These are phyloP conservation scores for Pseudogymnoascus sp. DNA, from an alignment of 2,329 filamentous ascomycete genomes.

Conservation along the genomic window DNA sequence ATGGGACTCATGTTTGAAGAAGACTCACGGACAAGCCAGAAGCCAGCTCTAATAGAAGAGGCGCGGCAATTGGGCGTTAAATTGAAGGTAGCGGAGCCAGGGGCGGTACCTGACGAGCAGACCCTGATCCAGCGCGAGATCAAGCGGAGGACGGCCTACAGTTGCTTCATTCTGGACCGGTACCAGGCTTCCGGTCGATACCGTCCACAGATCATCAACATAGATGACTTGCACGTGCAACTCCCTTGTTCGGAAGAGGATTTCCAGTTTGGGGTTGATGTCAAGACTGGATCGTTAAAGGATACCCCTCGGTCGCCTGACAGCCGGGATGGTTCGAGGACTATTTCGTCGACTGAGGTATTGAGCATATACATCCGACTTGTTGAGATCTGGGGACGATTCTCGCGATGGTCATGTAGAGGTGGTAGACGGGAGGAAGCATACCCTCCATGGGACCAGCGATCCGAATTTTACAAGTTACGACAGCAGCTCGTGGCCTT, in stretches of 20 bases:
- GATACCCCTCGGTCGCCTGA: slow-evolving; percentile 1
- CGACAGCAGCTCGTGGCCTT: slow-evolving; percentile 43
- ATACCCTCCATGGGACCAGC: slow-evolving; percentile 50
- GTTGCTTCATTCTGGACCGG: slow-evolving; percentile 63
- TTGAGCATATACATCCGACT: slow-evolving; percentile 46
- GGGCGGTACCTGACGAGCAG: slow-evolving; percentile 20
- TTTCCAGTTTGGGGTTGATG: slow-evolving; percentile 53
- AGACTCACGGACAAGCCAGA: slow-evolving; percentile 27
- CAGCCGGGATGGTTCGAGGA: slow-evolving; percentile 18
- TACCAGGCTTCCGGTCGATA: slow-evolving; percentile 58
- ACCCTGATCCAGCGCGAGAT: slow-evolving; percentile 52
- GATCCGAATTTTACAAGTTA: slow-evolving; percentile 46
- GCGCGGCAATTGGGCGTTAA: not conserved
- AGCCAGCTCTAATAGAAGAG: slow-evolving; percentile 9
- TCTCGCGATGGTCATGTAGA: slow-evolving; percentile 45
- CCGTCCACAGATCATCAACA: slow-evolving; percentile 48
- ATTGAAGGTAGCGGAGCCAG: not conserved
- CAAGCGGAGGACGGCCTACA: slow-evolving; percentile 62
- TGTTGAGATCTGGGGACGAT: slow-evolving; percentile 51
- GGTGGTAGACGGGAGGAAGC: slow-evolving; percentile 38
- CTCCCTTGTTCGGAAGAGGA: slow-evolving; percentile 58
- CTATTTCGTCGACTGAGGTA: slow-evolving; percentile 31
- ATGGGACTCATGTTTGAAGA: slow-evolving; percentile 53
- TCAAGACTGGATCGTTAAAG: slow-evolving; percentile 41
- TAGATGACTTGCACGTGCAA: slow-evolving; percentile 53